Evolutionary conservation across 139 green algal species (phyloP).

Genomic region (Yamagishiella unicocca): DNA sequence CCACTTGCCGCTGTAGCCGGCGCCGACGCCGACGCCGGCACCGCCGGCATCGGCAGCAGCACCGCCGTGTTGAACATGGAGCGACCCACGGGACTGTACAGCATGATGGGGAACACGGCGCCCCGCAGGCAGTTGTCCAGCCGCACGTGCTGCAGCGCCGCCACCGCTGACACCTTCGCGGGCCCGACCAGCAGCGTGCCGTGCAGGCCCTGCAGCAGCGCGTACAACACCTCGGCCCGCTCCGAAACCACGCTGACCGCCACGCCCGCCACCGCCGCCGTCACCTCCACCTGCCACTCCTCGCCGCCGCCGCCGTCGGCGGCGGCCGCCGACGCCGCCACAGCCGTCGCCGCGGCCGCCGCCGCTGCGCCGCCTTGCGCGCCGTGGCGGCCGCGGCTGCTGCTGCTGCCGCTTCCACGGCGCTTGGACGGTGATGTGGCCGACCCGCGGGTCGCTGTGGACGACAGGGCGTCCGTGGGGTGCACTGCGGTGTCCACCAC

Average conservation of each 20-base stretch:
- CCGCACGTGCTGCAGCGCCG: constrained; percentile 56
- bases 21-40: background rate
- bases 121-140: constrained; percentile 79
- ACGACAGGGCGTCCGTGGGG: background rate
- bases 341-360: background rate
- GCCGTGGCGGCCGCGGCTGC: background rate
- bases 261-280: constrained; percentile 47
- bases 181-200: constrained; percentile 42
- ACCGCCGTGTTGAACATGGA: constrained; percentile 56
- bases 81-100: constrained; percentile 63
- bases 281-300: constrained; percentile 33
- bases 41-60: constrained; percentile 40
- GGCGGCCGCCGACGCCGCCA: background rate
- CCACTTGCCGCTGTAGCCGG: background rate
- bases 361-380: background rate
- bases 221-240: constrained; percentile 76
- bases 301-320: background rate
- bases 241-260: constrained; percentile 76
- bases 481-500: constrained; percentile 70
- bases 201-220: constrained; percentile 45
- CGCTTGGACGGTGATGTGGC: background rate
- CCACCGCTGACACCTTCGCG: constrained; percentile 45
- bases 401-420: background rate
- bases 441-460: background rate
- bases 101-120: constrained; percentile 66